Evolutionary conservation across 805 yeast species (phyloP), one percentile per base, ranked within the genome.

Genomic region (Barnettozyma vustinii): DNA sequence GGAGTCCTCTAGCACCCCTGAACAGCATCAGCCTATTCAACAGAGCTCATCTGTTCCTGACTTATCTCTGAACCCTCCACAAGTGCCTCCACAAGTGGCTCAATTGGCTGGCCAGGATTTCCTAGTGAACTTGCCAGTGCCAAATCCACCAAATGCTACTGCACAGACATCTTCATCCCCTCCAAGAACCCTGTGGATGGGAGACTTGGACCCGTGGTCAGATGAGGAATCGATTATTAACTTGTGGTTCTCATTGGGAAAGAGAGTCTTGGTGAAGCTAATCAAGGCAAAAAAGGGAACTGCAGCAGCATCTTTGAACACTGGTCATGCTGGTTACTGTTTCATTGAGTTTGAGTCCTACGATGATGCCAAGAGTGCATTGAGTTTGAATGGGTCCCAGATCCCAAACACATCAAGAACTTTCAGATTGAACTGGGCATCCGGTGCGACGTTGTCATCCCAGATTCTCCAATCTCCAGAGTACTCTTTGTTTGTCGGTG

Each of bases 181-280:
- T 15, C 89, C 95, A 23, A 74, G 84, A 52, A 86, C 95, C 1
- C 68, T 86, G 30, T 86, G 95, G 95, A 86, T 86, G 95, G 95
- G 95, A 10, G 94, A 86, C 64, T 69, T 86, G 55, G 92, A 86
- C 60, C 88, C 92, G 1, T 79, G 84, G 79, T 78, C 84, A 59
- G 88, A 83, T 60, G 94, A 85, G 61, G 71, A 68, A 4, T 79
- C 80, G 21, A 70, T 79, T 15, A 71, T 73, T 44, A 69, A 79
- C 42, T 71, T 87, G 64, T 84, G 90, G 89, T 71, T 71, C 27
- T 67, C 76, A 23, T 57, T 81, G 45, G 74, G 76, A 47, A 79
- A 77, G 55, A 62, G 70, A 27, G 92, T 86, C 25, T 65, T 71
- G 26, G 90, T 84, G 26, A 86, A 85, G 64, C 70, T 86, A 36